A percentile compares a stretch with the other conserved stretches of the same genome.
phyloP scores from a whole-genome alignment of 345 rosid genomes.

The Reutealis trisperma region DNA sequence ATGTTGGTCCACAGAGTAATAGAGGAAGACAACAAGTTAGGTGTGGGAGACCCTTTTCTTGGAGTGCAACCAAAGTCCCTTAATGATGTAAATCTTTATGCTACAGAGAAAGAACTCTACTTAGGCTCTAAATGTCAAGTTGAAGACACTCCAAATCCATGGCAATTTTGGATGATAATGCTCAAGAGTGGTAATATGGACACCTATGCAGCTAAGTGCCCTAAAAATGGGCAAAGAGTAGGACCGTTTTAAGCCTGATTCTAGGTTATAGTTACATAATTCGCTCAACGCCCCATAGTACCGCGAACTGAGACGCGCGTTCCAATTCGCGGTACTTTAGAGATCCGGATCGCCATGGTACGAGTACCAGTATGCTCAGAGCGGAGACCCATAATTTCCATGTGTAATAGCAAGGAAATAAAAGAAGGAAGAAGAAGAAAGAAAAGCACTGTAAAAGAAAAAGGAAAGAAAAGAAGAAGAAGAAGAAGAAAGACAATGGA shows the following conservation, averaged over 20 bases:
- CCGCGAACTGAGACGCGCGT: no score
- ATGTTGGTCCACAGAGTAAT: slow-evolving; percentile 55
- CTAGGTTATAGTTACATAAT: no score
- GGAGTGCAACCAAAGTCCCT: slow-evolving; percentile 17
- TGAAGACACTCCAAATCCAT: slow-evolving; percentile 57
- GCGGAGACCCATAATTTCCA: no score
- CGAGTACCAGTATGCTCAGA: no score
- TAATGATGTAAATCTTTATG: slow-evolving; percentile 24
- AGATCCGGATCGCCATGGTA: no score
- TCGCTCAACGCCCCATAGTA: no score
- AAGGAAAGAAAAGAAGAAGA: no score
- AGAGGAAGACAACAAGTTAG: slow-evolving; percentile 61
- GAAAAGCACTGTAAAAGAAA: no score
- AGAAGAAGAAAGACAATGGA: no score
- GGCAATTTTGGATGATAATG: slow-evolving; percentile 97
- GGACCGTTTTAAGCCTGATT: slow-evolving; percentile 49
- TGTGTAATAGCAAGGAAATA: no score
- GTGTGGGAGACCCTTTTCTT: slow-evolving; percentile 28
- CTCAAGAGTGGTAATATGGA: slow-evolving; percentile 88
- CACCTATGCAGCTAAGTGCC: slow-evolving; percentile 60
- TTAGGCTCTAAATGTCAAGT: slow-evolving; percentile 72
- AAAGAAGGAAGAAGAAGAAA: no score
- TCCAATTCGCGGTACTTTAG: no score
- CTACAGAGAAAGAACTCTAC: slow-evolving; percentile 67
- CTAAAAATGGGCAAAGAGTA: slow-evolving; percentile 55